Conservation (phyloP, 768 basidiomycete genomes). For the Boletus bicolor region DNA sequence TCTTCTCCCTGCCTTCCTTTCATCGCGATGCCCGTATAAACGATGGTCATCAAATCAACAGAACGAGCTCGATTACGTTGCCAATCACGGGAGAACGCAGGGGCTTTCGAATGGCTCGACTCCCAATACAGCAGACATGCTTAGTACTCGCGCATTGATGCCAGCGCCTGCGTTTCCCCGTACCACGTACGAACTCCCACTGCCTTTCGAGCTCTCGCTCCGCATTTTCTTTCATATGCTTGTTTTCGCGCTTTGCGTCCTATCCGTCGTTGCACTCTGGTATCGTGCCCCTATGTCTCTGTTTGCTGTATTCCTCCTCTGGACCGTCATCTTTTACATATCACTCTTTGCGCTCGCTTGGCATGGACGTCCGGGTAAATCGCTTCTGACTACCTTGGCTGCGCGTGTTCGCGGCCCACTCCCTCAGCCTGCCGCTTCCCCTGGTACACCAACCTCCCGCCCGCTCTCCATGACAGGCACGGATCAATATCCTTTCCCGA, state of each 20-base stretch:
- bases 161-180: slow-evolving; percentile 25
- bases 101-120: slow-evolving; percentile 39
- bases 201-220: slow-evolving; percentile 36
- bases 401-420: slow-evolving; percentile 40
- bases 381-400: slow-evolving; percentile 51
- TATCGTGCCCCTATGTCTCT: slow-evolving; percentile 47
- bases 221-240: slow-evolving; percentile 55
- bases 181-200: slow-evolving; percentile 33
- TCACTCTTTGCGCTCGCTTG: slow-evolving; percentile 53
- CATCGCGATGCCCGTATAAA: slow-evolving; percentile 1
- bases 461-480: slow-evolving; percentile 39
- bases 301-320: slow-evolving; percentile 65
- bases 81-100: slow-evolving; percentile 51
- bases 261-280: slow-evolving; percentile 62
- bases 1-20: slow-evolving; percentile 1
- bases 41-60: slow-evolving; percentile 30
- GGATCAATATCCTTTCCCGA: slow-evolving; percentile 45
- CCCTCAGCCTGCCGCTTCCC: slow-evolving; percentile 31
- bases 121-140: slow-evolving; percentile 50
- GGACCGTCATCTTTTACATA: slow-evolving; percentile 57
- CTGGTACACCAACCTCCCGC: slow-evolving; percentile 37
- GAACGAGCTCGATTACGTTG: slow-evolving; percentile 72
- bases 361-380: slow-evolving; percentile 54
- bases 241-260: slow-evolving; percentile 54
- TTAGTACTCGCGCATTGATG: slow-evolving; percentile 41